Percentiles rank a stretch among this genome's conserved stretches.
These are phyloP conservation scores for Cyclospora cayetanensis DNA, from an alignment of 169 alveolate species.

Conservation along the genomic window DNA sequence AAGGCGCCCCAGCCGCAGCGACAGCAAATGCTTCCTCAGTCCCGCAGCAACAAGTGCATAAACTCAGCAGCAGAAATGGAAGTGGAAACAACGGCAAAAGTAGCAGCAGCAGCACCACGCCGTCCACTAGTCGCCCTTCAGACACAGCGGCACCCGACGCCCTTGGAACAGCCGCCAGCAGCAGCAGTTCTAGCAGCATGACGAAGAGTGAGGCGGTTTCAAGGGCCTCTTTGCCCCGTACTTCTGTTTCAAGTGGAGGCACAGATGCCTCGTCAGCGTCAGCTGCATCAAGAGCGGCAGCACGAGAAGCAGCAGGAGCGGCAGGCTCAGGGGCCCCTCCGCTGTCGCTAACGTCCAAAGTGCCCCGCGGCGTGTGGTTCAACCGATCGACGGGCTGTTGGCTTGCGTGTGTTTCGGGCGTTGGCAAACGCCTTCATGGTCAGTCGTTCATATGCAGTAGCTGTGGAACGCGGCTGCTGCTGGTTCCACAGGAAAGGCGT, in stretches of 20 bases:
- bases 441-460: too few species aligned
- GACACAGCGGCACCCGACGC: constrained; percentile 11
- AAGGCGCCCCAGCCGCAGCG: constrained; percentile 14
- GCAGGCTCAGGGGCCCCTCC: background rate
- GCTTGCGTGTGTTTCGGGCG: constrained; percentile 70
- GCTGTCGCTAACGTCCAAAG: constrained; percentile 6
- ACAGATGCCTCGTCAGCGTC: background rate
- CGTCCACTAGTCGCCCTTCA: background rate
- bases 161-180: background rate
- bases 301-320: constrained; percentile 17
- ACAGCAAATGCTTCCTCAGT: background rate
- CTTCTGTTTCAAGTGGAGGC: background rate
- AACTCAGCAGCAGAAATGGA: constrained; percentile 23
- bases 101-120: constrained; percentile 52
- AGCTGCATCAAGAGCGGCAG: constrained; percentile 19
- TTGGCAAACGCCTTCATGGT: constrained; percentile 67
- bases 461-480: too few species aligned
- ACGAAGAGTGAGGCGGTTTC: background rate
- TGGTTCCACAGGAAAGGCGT: too few species aligned
- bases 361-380: constrained; percentile 67
- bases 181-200: background rate
- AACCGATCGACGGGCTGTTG: constrained; percentile 69
- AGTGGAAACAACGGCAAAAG: constrained; percentile 35
- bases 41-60: background rate
- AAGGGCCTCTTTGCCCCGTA: background rate